Percentiles rank a stretch among this genome's conserved stretches.
phyloP scores from a whole-genome alignment of 2,329 filamentous ascomycete species.

The Talaromyces sp. region DNA sequence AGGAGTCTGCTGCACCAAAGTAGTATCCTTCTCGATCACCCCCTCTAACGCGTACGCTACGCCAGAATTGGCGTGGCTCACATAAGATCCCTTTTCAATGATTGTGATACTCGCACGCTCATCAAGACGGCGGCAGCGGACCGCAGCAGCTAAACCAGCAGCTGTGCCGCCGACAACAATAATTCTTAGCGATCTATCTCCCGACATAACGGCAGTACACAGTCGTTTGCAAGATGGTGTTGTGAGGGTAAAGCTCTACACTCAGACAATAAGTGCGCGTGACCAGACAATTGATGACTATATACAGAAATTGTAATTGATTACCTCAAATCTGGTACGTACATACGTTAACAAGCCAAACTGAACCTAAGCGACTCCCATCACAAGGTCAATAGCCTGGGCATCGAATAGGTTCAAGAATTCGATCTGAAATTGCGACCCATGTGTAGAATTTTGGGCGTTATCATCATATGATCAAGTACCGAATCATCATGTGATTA shows the following conservation, averaged over 20 bases:
- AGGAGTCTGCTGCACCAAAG: background rate
- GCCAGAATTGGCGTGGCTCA: background rate
- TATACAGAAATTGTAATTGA: background rate
- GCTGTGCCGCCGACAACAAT: background rate
- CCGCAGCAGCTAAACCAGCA: background rate
- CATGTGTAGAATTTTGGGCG: background rate
- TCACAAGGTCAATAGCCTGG: background rate
- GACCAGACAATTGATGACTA: background rate
- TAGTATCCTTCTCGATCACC: constrained; percentile 4
- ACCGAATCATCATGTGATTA: background rate
- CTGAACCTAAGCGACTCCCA: background rate
- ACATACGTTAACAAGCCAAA: background rate
- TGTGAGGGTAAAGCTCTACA: background rate
- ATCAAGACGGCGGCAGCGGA: constrained; percentile 1
- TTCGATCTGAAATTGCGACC: background rate
- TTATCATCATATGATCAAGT: background rate
- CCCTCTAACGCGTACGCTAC: background rate
- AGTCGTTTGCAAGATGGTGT: background rate
- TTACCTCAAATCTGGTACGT: background rate
- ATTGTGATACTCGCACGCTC: constrained; percentile 3
- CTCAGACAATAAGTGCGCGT: background rate
- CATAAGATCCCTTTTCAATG: constrained; percentile 7
- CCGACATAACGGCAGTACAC: background rate
- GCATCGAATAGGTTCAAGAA: background rate
- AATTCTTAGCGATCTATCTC: background rate